phyloP scores from a whole-genome alignment of 2,329 filamentous ascomycete genomes.

The Huntiella bhutanensis region DNA sequence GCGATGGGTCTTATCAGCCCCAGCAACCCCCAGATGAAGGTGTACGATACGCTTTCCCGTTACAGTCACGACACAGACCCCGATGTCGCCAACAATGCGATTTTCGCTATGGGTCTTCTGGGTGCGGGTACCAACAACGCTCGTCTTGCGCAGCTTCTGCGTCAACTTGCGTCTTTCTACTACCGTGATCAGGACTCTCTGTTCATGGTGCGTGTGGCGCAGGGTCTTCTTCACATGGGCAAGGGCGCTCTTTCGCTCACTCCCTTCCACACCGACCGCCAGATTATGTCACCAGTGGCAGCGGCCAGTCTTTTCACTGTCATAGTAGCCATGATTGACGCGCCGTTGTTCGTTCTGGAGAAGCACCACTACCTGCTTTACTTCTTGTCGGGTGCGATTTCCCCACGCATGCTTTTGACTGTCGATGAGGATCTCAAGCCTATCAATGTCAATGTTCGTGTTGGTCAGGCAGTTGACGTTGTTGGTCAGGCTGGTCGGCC shows the following conservation, averaged over 20 bases:
- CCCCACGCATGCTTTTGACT: slow-evolving; percentile 88
- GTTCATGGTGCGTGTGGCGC: slow-evolving; percentile 98
- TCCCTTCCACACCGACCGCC: slow-evolving; percentile 97
- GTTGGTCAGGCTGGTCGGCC: slow-evolving; percentile 91
- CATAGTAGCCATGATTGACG: slow-evolving; percentile 82
- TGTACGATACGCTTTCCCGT: slow-evolving; percentile 91
- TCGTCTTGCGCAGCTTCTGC: slow-evolving; percentile 76
- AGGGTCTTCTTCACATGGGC: slow-evolving; percentile 95
- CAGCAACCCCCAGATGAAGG: slow-evolving; percentile 99
- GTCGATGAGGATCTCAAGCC: slow-evolving; percentile 89
- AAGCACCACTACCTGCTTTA: slow-evolving; percentile 83
- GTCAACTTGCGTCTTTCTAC: slow-evolving; percentile 95
- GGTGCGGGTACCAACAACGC: slow-evolving; percentile 98
- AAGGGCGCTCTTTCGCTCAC: slow-evolving; percentile 92
- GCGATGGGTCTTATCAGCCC: slow-evolving; percentile 94
- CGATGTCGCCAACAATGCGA: slow-evolving; percentile 93
- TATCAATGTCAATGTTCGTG: slow-evolving; percentile 84
- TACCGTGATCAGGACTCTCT: slow-evolving; percentile 88
- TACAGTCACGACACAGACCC: slow-evolving; percentile 99
- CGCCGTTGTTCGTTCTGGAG: slow-evolving; percentile 60
- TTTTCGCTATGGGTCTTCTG: slow-evolving; percentile 95
- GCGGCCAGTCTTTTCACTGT: slow-evolving; percentile 79
- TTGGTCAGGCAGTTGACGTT: slow-evolving; percentile 94
- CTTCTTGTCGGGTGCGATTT: slow-evolving; percentile 91
- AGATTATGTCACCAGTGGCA: slow-evolving; percentile 81